Evolutionary conservation across 2,329 filamentous ascomycete species (phyloP), one percentile per base, ranked within the genome.

Genomic region (Neopestalotiopsis rosae): DNA sequence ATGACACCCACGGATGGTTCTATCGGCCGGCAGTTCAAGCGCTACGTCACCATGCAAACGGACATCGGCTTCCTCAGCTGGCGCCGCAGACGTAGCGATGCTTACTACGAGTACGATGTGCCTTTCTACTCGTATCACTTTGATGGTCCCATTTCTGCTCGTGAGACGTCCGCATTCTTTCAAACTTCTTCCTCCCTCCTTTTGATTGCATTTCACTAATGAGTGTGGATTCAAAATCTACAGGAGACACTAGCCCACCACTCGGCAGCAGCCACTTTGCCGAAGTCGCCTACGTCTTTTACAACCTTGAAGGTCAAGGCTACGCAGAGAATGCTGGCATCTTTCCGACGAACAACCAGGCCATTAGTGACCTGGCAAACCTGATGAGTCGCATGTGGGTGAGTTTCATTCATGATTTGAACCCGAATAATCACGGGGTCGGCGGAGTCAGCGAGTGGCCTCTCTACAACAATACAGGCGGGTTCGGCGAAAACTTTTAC

Each of bases 161-260:
- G 14, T 49, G 6, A 5, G 14, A 5, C 1, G n/a, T 7, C 1
- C 24, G 1, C 6, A 0, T 5, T n/a, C 14, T 14, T 1, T 14
- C 40, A 42, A 10, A 10, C 1, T 42, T 42, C 14, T 1, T 1
- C n/a, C 42, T 2, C 4, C 7, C 1, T 1, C 4, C 14, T 2
- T 0, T 13, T 14, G n/a, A 49, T 1, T 1, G 1, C 5, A 3
- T 1, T 49, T 5, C 0, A 49, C 4, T 49, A n/a, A n/a, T n/a
- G 1, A 13, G 4, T 5, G 14, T 14, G 14, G 0, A 14, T 49
- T 49, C 42, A 1, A 14, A 3, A n/a, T 13, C 42, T 49, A 13
- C 42, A 49, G 42, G 42, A n/a, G 42, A 49, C 4, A 49, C 42
- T 1, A n/a, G 14, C 7, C 42, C 42, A 49, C 42, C 42, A 3